phyloP scores from a whole-genome alignment of 2,329 filamentous ascomycete species.

The Fusarium begoniae region DNA sequence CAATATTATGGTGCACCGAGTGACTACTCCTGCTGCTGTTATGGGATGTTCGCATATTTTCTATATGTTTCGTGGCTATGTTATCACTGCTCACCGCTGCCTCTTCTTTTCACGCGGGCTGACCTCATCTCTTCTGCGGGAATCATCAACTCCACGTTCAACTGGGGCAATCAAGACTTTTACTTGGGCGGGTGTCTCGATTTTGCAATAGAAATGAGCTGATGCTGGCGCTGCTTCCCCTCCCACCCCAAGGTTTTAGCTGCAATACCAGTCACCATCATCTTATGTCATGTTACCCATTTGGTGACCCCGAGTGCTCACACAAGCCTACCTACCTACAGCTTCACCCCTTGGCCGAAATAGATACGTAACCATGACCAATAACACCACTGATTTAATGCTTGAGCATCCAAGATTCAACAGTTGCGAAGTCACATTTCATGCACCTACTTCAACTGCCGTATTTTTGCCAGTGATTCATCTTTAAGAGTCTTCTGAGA shows the following conservation, averaged over 20 bases:
- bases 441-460: constrained; percentile 37
- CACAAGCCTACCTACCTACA: not conserved
- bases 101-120: not conserved
- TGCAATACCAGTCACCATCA: not conserved
- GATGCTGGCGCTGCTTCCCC: constrained; percentile 21
- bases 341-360: constrained; percentile 23
- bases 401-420: constrained; percentile 4
- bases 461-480: constrained; percentile 10
- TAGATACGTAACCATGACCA: constrained; percentile 21
- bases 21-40: constrained; percentile 1
- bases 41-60: constrained; percentile 4
- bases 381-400: constrained; percentile 10
- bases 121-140: not conserved
- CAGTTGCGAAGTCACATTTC: constrained; percentile 13
- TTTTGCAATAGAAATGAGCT: constrained; percentile 33
- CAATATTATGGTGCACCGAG: not conserved
- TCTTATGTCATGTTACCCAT: constrained; percentile 9
- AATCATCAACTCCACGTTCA: constrained; percentile 1
- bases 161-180: not conserved
- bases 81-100: constrained; percentile 29
- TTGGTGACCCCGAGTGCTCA: constrained; percentile 4
- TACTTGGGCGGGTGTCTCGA: constrained; percentile 12
- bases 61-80: constrained; percentile 14
- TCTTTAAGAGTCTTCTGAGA: constrained; percentile 9
- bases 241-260: constrained; percentile 10